Evolutionary conservation across 2,329 filamentous ascomycete species (phyloP), one percentile per base, ranked within the genome.

Genomic region (Fusarium dlaminii): DNA sequence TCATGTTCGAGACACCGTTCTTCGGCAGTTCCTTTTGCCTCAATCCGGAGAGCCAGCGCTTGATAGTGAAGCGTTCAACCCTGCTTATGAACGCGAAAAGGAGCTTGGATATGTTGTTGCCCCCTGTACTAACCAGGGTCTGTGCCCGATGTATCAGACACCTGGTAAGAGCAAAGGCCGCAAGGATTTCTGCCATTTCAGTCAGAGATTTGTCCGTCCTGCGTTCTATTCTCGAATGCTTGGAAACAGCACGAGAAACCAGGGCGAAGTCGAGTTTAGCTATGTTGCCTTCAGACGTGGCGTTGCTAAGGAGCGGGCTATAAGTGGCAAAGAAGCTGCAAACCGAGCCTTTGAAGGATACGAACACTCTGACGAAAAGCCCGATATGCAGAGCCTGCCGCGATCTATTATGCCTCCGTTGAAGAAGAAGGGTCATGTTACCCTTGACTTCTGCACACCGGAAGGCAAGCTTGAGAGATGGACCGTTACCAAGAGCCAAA

Each of bases 121-220:
- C 8, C 91, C 91, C 79, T 99, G 96, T 84, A 98, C 96, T 0
- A 98, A 95, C 81, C 96, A 99, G 81, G 86, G 87, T 14, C 87
- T 88, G 65, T 99, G 96, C 75, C 96, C 96, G 0, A 97, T 99
- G 93, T 98, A 98, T 80, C 86, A 88, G 27, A 86, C 87, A 1
- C 88, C 92, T 2, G 94, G 95, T 1, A 86, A 92, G 61, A 90
- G 90, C 61, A 85, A 85, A 34, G 94, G 95, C 11, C 90, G 96
- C 63, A 95, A 95, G 77, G 95, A 98, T 79, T 96, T 92, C 80
- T 99, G 96, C 82, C 93, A 93, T 81, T 98, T 99, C 82, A 89
- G 87, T 71, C 96, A 99, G 83, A 91, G 96, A 52, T 98, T 94
- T 80, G 92, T 95, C 57, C 91, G 95, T 0, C 96, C 96, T 2